Evolutionary conservation across 495 filamentous ascomycete species (phyloP).

Genomic region (Penicillium cataractarum): DNA sequence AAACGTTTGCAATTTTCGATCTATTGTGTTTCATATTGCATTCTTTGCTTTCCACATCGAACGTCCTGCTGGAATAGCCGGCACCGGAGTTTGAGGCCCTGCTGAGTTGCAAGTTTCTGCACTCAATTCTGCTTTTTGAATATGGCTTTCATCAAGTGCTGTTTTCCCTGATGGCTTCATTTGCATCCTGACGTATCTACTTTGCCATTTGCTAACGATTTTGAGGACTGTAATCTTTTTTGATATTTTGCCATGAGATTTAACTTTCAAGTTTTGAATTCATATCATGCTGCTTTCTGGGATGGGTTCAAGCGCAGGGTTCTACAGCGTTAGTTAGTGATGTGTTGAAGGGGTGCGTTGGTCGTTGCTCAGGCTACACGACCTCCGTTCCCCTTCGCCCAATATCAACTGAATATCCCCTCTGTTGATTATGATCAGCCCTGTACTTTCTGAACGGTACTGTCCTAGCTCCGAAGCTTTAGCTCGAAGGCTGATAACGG

Average conservation of each 20-base stretch:
- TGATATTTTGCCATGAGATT: no score
- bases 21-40: not conserved
- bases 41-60: not conserved
- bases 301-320: not conserved
- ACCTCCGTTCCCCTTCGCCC: not conserved
- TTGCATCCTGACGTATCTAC: no score
- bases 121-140: no score
- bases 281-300: not conserved
- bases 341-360: not conserved
- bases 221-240: no score
- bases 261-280: not conserved
- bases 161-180: no score
- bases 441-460: not conserved
- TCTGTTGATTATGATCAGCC: not conserved
- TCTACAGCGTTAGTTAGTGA: not conserved
- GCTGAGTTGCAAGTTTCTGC: not conserved
- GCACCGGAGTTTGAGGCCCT: constrained; percentile 2
- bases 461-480: no score
- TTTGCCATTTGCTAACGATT: no score
- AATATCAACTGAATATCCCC: not conserved
- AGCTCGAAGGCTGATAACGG: no score
- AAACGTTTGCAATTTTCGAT: not conserved
- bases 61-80: not conserved
- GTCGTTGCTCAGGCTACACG: not conserved
- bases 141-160: not conserved